Evolutionary conservation across 306 rosid species (phyloP), one percentile per base, ranked within the genome.

Genomic region (Styphnolobium japonicum): DNA sequence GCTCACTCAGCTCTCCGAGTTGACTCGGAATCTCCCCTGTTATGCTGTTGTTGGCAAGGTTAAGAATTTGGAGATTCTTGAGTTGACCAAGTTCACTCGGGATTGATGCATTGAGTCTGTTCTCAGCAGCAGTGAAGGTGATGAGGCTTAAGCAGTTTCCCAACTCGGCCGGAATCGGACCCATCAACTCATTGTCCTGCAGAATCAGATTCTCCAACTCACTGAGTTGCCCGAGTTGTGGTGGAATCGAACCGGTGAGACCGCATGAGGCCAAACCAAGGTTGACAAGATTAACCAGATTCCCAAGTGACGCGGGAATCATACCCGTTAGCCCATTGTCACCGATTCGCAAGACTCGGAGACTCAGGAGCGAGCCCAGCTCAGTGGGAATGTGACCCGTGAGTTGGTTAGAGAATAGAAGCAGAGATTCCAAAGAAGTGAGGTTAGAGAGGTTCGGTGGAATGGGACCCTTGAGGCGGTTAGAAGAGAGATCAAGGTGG

Each of bases 401-500:
- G 74, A 95, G 91, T 43, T 83, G 81, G 87, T 95, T 95, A 2
- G 99, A 86, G 71, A 73, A 86, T 48, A 95, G 91, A 12, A 89
- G 52, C 83, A 95, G 85, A 81, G 89, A 87, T 73, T 93, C 87
- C 90, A 95, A 72, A 0, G 85, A 83, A 43, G 91, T 5, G 68
- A 95, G 90, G 70, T 86, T 80, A 0, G 94, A 85, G 49, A 95
- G 88, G 21, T 82, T 63, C 3, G 89, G 80, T 80, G 97, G 97
- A 77, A 95, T 93, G 87, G 93, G 83, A 73, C 98, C 99, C 51
- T 37, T 36, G 64, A 95, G 92, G 48, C 58, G 10, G 90, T 95
- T 95, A n/a, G 82, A 67, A 42, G 99, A 93, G 58, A 95, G 96
- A 84, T 95, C 97, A 46, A 95, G 92, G 71, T 75, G 83, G 62